phyloP scores from a whole-genome alignment of 2,329 filamentous ascomycete genomes.

The Pestalotiopsis fici region DNA sequence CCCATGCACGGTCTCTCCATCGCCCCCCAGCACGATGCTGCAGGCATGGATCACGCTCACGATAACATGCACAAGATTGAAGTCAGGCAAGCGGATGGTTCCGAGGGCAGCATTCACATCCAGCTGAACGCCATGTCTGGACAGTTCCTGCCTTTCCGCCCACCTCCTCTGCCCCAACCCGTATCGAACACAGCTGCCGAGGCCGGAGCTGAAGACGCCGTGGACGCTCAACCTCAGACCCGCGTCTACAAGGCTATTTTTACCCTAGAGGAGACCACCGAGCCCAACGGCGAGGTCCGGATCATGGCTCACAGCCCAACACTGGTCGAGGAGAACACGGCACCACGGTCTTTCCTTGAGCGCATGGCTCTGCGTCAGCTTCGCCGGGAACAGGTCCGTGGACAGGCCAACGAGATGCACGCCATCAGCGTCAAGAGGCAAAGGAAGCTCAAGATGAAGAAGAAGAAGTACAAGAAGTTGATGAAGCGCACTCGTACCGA shows the following conservation, averaged over 20 bases:
- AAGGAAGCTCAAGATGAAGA: conserved; percentile 98
- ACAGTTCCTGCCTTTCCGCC: conserved; percentile 77
- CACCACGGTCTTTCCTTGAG: conserved; percentile 63
- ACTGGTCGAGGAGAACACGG: conserved; percentile 49
- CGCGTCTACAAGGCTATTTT: conserved; percentile 65
- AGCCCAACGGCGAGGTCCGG: conserved; percentile 59
- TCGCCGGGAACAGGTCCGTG: conserved; percentile 56
- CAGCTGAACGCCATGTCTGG: conserved; percentile 70
- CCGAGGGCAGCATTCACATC: conserved; percentile 60
- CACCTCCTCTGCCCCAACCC: conserved; percentile 77
- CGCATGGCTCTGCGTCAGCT: conserved; percentile 68
- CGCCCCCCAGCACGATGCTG: conserved; percentile 17
- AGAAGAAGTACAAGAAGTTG: conserved; percentile 99
- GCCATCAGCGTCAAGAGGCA: conserved; percentile 91
- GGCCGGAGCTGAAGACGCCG: conserved; percentile 31
- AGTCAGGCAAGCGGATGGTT: conserved; percentile 57
- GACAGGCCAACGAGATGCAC: conserved; percentile 60
- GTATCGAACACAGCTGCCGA: conserved; percentile 43
- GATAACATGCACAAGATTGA: conserved; percentile 53
- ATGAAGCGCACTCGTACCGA: conserved; percentile 89
- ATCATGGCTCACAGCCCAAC: conserved; percentile 63
- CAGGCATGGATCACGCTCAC: conserved; percentile 39
- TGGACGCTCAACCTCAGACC: conserved; percentile 43
- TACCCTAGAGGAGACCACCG: conserved; percentile 67
- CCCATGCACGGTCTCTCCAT: conserved; percentile 57